A percentile compares a stretch with the other conserved stretches of the same genome.
Conservation (phyloP, 352 stramenopile species). For the Globisporangium cystogenes region DNA sequence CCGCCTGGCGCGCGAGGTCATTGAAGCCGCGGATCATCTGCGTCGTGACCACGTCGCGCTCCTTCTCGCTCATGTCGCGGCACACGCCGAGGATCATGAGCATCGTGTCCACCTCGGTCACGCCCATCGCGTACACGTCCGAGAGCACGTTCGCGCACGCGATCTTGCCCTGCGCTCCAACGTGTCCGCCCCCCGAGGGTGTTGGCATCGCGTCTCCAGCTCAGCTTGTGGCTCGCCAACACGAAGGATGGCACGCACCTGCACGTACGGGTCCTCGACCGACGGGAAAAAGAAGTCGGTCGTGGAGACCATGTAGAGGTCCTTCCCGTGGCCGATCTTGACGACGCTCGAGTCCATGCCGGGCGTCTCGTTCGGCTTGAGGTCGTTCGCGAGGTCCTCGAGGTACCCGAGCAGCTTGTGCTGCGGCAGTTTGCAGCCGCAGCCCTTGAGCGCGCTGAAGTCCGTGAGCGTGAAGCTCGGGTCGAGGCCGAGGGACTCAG, state of each 20-base stretch:
- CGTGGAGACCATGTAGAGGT: conserved; percentile 90
- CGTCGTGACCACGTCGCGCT: conserved; percentile 90
- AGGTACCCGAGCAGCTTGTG: conserved; percentile 92
- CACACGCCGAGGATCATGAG: conserved; percentile 94
- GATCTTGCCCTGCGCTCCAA: conserved; percentile 88
- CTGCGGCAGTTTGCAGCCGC: conserved; percentile 95
- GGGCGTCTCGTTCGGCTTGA: conserved; percentile 90
- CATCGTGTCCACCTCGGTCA: conserved; percentile 93
- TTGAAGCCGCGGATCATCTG: conserved; percentile 95
- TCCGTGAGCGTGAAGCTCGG: conserved; percentile 78
- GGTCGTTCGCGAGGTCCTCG: conserved; percentile 80
- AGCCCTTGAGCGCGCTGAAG: conserved; percentile 91
- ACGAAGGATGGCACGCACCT: conserved; percentile 14
- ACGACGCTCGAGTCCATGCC: conserved; percentile 90
- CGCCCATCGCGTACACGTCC: conserved; percentile 93
- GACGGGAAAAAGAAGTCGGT: conserved; percentile 96
- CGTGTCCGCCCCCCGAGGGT: too few relatives aligned
- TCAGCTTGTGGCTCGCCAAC: too few relatives aligned
- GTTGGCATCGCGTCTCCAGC: too few relatives aligned
- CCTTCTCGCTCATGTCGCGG: conserved; percentile 88
- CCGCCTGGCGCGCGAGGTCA: conserved; percentile 76
- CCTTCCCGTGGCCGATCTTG: conserved; percentile 76
- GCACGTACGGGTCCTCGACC: conserved; percentile 92
- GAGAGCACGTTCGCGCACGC: conserved; percentile 93
- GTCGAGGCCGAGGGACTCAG: conserved; percentile 52